Evolutionary conservation across 1,284 basidiomycete species (phyloP), one percentile per base, ranked within the genome.

Genomic region (Rhodotorula sp.): DNA sequence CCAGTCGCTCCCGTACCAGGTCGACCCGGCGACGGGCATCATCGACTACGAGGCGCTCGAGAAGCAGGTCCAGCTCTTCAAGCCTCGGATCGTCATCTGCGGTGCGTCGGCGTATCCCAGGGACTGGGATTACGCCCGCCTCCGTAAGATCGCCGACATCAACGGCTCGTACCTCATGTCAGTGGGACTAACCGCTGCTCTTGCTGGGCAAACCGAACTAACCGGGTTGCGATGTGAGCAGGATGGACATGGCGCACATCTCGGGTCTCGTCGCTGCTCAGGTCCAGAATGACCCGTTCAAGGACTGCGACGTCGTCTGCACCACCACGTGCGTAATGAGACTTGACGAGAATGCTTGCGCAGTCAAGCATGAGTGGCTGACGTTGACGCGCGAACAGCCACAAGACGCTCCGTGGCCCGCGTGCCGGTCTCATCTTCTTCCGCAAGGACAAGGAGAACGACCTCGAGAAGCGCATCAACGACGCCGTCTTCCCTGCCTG

Each of bases 401-500:
- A 99, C 88, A 99, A 99, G 87, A 99, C 97, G 27, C 91, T 99
- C 70, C 93, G 97, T 82, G 97, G 97, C 73, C 96, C 97, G 74
- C 91, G 97, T 80, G 97, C 96, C 69, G 97, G 97, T 83, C 85
- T 99, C 78, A 93, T 99, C 85, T 99, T 99, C 88, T 99, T 97
- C 90, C 88, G 91, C 83, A 97, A 92, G 85, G 94, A 97, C 83
- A 88, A 89, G 78, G 88, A 92, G 80, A 73, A 83, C 75, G 91
- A 97, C 80, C 88, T 99, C 66, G 96, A 99, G 87, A 91, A 91
- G 66, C 91, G 93, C 68, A 90, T 99, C 80, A 99, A 99, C 83
- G 92, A 95, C 60, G 94, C 97, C 74, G 97, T 99, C 78, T 99
- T 99, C 90, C 97, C 97, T 69, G 97, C 97, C 58, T 99, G 96